These are phyloP conservation scores for Cyclospora cayetanensis DNA, from an alignment of 169 alveolate genomes.

Conservation along the genomic window DNA sequence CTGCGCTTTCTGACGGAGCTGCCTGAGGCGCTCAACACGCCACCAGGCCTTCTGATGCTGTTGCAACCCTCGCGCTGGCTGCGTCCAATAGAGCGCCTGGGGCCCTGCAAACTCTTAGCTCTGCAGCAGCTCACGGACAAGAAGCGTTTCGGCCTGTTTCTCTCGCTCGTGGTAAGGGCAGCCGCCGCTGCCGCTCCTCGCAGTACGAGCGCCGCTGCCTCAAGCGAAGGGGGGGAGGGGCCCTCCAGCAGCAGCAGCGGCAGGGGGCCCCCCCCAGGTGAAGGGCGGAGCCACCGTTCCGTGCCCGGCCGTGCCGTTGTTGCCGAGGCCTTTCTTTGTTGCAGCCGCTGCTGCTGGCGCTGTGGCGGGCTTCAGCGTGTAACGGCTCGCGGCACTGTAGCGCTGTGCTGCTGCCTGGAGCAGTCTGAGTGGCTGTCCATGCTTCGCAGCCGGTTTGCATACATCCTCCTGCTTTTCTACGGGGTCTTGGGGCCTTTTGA, in stretches of 20 bases:
- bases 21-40: neutral
- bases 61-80: conserved; percentile 49
- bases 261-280: neutral
- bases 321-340: neutral
- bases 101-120: neutral
- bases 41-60: neutral
- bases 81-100: neutral
- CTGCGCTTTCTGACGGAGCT: conserved; percentile 14
- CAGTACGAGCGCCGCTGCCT: neutral
- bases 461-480: conserved; percentile 12
- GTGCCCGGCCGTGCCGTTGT: neutral
- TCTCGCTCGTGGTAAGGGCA: neutral
- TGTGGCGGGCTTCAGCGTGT: conserved; percentile 13
- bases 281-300: neutral
- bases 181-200: neutral
- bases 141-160: neutral
- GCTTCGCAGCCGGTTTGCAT: conserved; percentile 38
- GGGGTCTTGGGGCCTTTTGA: neutral
- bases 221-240: too few relatives aligned
- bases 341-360: conserved; percentile 54
- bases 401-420: conserved; percentile 49
- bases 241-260: conserved; percentile 28
- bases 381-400: neutral
- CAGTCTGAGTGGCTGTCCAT: conserved; percentile 28
- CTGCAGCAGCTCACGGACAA: conserved; percentile 15